A percentile compares a stretch with the other conserved stretches of the same genome.
These are phyloP conservation scores for Tetrastigma voinierianum DNA, from an alignment of 164 flowering plant species.

Conservation along the genomic window DNA sequence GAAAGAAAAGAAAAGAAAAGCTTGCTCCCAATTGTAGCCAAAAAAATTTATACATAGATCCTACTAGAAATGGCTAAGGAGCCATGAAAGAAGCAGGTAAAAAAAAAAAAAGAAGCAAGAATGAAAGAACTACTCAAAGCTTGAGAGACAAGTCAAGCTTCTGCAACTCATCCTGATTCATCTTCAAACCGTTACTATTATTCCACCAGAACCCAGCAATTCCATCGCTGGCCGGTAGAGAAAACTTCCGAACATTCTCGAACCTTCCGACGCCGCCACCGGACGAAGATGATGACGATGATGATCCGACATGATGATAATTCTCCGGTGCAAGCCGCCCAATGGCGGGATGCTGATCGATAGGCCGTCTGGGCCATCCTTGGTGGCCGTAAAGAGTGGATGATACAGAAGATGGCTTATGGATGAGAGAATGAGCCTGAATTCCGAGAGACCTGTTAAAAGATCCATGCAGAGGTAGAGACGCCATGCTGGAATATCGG, in stretches of 20 bases:
- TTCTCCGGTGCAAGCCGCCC: conserved; percentile 31
- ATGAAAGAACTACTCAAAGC: conserved; percentile 29
- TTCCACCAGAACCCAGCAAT: conserved; percentile 25
- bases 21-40: neutral
- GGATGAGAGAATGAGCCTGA: conserved; percentile 47
- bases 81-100: neutral
- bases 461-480: conserved; percentile 44
- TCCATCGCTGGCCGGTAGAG: conserved; percentile 14
- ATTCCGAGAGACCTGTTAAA: conserved; percentile 41
- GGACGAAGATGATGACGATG: conserved; percentile 16
- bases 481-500: conserved; percentile 28
- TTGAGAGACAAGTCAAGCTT: conserved; percentile 58
- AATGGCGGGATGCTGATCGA: conserved; percentile 44
- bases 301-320: conserved; percentile 11
- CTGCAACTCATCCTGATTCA: conserved; percentile 37
- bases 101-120: neutral
- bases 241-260: conserved; percentile 19
- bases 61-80: neutral
- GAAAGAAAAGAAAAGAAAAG: neutral
- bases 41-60: conserved; percentile 12
- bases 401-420: conserved; percentile 28
- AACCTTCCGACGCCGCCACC: conserved; percentile 38
- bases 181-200: conserved; percentile 20
- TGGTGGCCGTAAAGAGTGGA: conserved; percentile 16
- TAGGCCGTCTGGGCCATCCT: conserved; percentile 32